Evolutionary conservation across 192 early-diverging fungal genomes (phyloP).

Genomic region (Entrophospora sp.): DNA sequence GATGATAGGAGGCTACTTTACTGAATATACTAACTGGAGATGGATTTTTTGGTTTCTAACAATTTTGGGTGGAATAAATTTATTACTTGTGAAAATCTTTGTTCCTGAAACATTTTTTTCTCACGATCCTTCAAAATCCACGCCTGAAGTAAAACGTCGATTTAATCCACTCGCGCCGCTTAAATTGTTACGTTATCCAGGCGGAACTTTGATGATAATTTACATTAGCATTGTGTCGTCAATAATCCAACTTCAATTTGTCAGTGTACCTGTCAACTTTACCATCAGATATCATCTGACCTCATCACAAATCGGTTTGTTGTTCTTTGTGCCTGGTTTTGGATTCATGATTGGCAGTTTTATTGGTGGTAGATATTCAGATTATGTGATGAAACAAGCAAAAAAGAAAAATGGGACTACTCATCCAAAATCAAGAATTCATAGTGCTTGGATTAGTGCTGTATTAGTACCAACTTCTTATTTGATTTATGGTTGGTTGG

Average conservation of each 20-base stretch:
- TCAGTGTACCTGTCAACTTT: not conserved
- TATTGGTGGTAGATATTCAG: slow-evolving; percentile 33
- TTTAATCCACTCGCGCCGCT: slow-evolving; percentile 2
- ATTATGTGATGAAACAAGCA: slow-evolving; percentile 18
- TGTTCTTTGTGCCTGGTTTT: slow-evolving; percentile 26
- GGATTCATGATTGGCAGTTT: slow-evolving; percentile 36
- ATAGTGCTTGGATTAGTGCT: slow-evolving; percentile 27
- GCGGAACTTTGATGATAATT: not conserved
- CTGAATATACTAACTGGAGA: not conserved
- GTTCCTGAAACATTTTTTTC: slow-evolving; percentile 10
- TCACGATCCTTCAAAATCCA: not conserved
- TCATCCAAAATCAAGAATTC: not conserved
- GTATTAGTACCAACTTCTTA: slow-evolving; percentile 20
- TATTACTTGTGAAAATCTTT: not conserved
- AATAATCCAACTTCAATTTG: not conserved
- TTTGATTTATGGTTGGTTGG: slow-evolving; percentile 27
- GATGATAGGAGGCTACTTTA: not conserved
- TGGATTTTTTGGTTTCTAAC: not conserved
- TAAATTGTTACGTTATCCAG: not conserved
- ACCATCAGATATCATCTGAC: not conserved
- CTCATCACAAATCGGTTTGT: not conserved
- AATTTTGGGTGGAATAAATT: not conserved
- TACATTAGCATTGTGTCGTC: not conserved
- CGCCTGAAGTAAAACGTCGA: not conserved
- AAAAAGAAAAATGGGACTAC: not conserved